phyloP scores from a whole-genome alignment of 2,329 filamentous ascomycete genomes.

The Paracoccidioides lutzii region DNA sequence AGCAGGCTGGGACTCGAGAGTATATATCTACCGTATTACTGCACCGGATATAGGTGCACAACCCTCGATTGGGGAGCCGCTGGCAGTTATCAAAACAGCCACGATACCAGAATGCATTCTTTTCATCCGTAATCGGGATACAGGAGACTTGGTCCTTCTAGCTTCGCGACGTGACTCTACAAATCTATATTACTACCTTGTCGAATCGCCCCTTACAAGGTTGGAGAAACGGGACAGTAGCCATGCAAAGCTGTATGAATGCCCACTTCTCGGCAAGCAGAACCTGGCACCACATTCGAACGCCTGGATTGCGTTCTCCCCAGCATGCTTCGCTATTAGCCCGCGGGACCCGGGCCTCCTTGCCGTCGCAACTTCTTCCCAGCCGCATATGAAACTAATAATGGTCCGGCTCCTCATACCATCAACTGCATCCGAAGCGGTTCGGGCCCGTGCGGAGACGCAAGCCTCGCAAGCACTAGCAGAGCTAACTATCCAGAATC shows the following conservation, averaged over 20 bases:
- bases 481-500: slow-evolving; percentile 39
- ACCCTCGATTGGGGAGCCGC: slow-evolving; percentile 17
- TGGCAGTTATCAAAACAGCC: slow-evolving; percentile 19
- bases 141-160: slow-evolving; percentile 36
- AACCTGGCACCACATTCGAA: slow-evolving; percentile 51
- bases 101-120: slow-evolving; percentile 47
- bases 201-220: slow-evolving; percentile 9
- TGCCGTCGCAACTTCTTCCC: slow-evolving; percentile 47
- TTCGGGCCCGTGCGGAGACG: slow-evolving; percentile 20
- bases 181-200: slow-evolving; percentile 43
- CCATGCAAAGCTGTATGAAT: slow-evolving; percentile 12
- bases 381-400: slow-evolving; percentile 51
- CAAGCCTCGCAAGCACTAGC: slow-evolving; percentile 42
- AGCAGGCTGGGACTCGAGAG: slow-evolving; percentile 48
- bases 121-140: slow-evolving; percentile 40
- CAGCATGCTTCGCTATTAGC: slow-evolving; percentile 43
- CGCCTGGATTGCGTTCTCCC: slow-evolving; percentile 52
- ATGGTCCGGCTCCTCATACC: slow-evolving; percentile 46
- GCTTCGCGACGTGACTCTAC: slow-evolving; percentile 46
- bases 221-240: background rate
- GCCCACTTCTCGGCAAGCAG: slow-evolving; percentile 40
- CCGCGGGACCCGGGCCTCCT: slow-evolving; percentile 43
- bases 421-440: background rate
- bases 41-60: background rate
- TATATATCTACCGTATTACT: slow-evolving; percentile 37